Evolutionary conservation across 306 rosid species (phyloP), one percentile per base, ranked within the genome.

Genomic region (Hippophae tibetana): DNA sequence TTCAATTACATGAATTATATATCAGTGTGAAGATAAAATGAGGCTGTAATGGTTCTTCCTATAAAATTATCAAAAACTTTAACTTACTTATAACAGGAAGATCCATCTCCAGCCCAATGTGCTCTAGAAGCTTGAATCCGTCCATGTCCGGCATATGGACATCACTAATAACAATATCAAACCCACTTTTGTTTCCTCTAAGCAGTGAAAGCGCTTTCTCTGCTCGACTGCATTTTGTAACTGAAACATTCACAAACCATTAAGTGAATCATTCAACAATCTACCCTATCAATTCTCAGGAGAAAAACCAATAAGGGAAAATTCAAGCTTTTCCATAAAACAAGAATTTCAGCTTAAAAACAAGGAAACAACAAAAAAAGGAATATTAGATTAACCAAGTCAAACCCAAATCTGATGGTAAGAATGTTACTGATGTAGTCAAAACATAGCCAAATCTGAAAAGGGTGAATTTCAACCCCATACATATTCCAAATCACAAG

Each of bases 91-190:
- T 89, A 43, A 93, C 99, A 5, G 99, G 99, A 62, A 93, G 81
- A 73, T 93, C 99, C 99, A 93, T 93, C 70, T 93, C 99, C 58
- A 93, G 69, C 7, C 99, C 99, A 77, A 93, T 82, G 73, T 63
- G 74, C 65, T 86, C 99, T n/a, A 93, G 77, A 55, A 93, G 99
- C 25, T 93, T 88, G 70, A 93, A 93, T 65, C 99, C 99, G 67
- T 93, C 97, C 99, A 93, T 93, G 70, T 93, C 99, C 0, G 99
- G 99, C 99, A 93, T 93, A 74, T 93, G 99, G 2, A 93, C 99
- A 67, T 93, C 99, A 31, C 99, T 93, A 7, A 93, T 77, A 62
- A 93, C 99, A 50, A 93, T 73, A 79, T 93, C 99, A 54, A 72
- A 93, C 57, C 99, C 95, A 38, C 79, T 89, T 68, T 76, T 93